Evolutionary conservation across 2,329 filamentous ascomycete genomes (phyloP).

Genomic region (Ceratocystis diversiconidia): DNA sequence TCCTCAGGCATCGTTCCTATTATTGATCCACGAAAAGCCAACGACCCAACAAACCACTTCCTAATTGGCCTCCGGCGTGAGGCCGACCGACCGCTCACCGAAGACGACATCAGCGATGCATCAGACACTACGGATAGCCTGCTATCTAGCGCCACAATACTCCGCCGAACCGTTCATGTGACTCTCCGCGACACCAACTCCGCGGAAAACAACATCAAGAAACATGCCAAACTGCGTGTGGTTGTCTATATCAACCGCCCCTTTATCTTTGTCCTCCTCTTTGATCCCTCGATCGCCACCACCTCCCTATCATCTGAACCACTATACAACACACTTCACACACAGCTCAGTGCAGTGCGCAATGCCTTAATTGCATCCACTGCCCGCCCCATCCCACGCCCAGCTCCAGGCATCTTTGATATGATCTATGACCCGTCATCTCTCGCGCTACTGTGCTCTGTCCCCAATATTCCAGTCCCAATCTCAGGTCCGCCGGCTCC

Average conservation of each 20-base stretch:
- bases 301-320: conserved; percentile 41
- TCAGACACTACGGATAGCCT: conserved; percentile 34
- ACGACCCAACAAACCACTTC: conserved; percentile 34
- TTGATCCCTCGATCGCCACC: conserved; percentile 41
- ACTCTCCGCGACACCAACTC: conserved; percentile 25
- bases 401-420: conserved; percentile 38
- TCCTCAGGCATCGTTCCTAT: background rate
- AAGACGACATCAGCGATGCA: conserved; percentile 23
- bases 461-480: conserved; percentile 50
- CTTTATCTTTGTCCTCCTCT: conserved; percentile 66
- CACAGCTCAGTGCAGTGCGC: conserved; percentile 45
- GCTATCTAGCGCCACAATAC: conserved; percentile 20
- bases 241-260: conserved; percentile 61
- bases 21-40: conserved; percentile 12
- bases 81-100: conserved; percentile 34
- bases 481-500: conserved; percentile 19
- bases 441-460: conserved; percentile 45
- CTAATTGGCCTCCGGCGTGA: conserved; percentile 56
- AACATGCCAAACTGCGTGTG: conserved; percentile 40
- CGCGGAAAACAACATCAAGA: conserved; percentile 33
- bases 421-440: conserved; percentile 46
- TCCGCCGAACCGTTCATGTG: conserved; percentile 22
- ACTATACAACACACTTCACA: conserved; percentile 45
- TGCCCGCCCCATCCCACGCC: conserved; percentile 39
- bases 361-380: conserved; percentile 44